A percentile compares a stretch with the other conserved stretches of the same genome.
Evolutionary conservation across 78 protist genomes (phyloP).

Genomic region (Dictyostelium brefeldianum): DNA sequence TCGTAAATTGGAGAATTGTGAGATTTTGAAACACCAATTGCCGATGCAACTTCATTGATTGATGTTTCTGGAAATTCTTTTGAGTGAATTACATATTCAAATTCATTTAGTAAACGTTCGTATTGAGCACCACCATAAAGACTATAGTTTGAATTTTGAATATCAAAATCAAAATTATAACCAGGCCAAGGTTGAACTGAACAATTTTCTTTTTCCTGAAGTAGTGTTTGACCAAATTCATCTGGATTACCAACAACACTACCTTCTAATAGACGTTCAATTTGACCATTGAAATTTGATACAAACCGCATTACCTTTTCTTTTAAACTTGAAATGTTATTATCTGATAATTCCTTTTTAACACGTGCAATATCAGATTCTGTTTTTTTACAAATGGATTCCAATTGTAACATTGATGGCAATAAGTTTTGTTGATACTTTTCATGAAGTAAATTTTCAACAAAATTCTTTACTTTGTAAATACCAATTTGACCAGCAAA

Average conservation of each 20-base stretch:
- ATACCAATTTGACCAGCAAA: constrained; percentile 79
- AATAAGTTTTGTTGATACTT: constrained; percentile 66
- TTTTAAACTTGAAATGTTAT: constrained; percentile 33
- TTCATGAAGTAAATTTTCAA: constrained; percentile 70
- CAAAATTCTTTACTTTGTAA: constrained; percentile 38
- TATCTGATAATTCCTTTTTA: constrained; percentile 66
- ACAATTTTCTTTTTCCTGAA: constrained; percentile 56
- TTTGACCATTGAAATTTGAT: constrained; percentile 46
- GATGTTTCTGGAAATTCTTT: constrained; percentile 89
- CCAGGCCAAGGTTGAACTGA: constrained; percentile 78
- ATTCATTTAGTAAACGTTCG: constrained; percentile 85
- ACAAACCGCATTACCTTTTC: constrained; percentile 57
- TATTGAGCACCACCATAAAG: constrained; percentile 90
- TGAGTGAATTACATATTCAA: constrained; percentile 86
- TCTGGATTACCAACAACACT: constrained; percentile 86
- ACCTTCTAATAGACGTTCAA: constrained; percentile 79
- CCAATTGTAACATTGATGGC: constrained; percentile 75
- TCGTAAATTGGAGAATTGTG: constrained; percentile 87
- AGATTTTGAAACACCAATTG: constrained; percentile 82
- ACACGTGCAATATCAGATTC: constrained; percentile 70
- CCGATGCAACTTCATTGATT: constrained; percentile 86
- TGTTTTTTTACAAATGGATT: constrained; percentile 54
- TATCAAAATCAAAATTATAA: constrained; percentile 70
- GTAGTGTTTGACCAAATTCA: constrained; percentile 80
- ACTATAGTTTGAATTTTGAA: constrained; percentile 64